phyloP scores from a whole-genome alignment of 202 grass and related monocot genomes.

The Setaria italica region DNA sequence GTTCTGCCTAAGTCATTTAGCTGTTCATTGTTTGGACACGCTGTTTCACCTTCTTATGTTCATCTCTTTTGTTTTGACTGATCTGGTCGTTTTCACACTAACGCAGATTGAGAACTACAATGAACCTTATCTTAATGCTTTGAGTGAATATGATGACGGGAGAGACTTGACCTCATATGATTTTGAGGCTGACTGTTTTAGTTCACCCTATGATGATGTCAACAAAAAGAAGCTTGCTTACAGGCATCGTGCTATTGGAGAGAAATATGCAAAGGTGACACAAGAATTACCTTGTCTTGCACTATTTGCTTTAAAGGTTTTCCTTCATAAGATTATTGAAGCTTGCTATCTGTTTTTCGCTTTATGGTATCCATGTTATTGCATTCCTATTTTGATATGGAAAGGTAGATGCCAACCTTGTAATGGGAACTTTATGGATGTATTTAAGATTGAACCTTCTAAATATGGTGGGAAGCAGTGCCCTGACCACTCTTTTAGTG shows the following conservation, averaged over 20 bases:
- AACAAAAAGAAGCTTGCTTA: constrained; percentile 99
- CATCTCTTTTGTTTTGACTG: constrained; percentile 15
- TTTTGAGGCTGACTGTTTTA: constrained; percentile 83
- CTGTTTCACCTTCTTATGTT: neutral
- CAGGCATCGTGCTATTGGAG: constrained; percentile 76
- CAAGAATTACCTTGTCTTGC: constrained; percentile 31
- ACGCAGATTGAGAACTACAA: constrained; percentile 96
- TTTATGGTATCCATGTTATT: constrained; percentile 12
- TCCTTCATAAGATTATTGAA: constrained; percentile 20
- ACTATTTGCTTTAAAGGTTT: constrained; percentile 28
- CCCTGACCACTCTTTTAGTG: constrained; percentile 6
- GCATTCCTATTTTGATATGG: constrained; percentile 17
- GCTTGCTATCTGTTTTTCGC: neutral
- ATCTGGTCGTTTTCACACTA: constrained; percentile 27
- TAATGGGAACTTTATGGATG: neutral
- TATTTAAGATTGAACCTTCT: constrained; percentile 17
- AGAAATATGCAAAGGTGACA: constrained; percentile 91
- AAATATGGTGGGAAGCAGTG: constrained; percentile 14
- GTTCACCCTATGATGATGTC: constrained; percentile 77
- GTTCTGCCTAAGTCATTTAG: neutral
- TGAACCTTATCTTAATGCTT: constrained; percentile 81
- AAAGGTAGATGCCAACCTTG: neutral
- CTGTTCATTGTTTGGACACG: neutral
- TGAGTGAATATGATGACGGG: constrained; percentile 90
- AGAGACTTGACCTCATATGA: constrained; percentile 83